phyloP scores from a whole-genome alignment of 495 filamentous ascomycete species.

The Trichoderma orchidacearum region DNA sequence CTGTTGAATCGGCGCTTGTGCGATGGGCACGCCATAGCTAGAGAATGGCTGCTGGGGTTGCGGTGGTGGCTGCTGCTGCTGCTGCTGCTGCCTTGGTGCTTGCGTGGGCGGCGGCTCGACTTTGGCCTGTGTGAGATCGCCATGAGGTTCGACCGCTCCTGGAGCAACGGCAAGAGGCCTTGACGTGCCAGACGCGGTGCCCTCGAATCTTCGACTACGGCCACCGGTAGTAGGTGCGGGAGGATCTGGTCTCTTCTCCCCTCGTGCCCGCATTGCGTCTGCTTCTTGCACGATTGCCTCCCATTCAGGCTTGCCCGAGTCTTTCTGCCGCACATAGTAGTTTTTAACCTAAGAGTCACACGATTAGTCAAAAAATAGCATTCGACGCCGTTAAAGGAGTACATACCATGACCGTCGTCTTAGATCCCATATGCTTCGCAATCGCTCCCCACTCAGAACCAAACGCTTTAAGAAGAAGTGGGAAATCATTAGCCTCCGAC shows the following conservation, averaged over 20 bases:
- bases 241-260: slow-evolving; percentile 61
- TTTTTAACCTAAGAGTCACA: slow-evolving; percentile 65
- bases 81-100: background rate
- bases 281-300: slow-evolving; percentile 55
- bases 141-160: slow-evolving; percentile 43
- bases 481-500: slow-evolving; percentile 75
- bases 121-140: slow-evolving; percentile 35
- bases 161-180: slow-evolving; percentile 41
- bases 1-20: slow-evolving; percentile 10
- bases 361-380: slow-evolving; percentile 8
- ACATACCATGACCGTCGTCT: slow-evolving; percentile 86
- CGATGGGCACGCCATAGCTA: slow-evolving; percentile 1
- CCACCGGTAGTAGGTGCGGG: slow-evolving; percentile 39
- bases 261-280: slow-evolving; percentile 52
- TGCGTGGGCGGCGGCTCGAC: slow-evolving; percentile 11
- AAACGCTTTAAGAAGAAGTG: slow-evolving; percentile 60
- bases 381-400: background rate
- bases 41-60: no score
- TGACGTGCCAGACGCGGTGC: slow-evolving; percentile 39
- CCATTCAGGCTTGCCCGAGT: slow-evolving; percentile 48
- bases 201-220: slow-evolving; percentile 31
- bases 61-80: no score
- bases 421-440: slow-evolving; percentile 75
- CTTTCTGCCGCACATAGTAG: slow-evolving; percentile 67
- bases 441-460: slow-evolving; percentile 82